phyloP scores from a whole-genome alignment of 352 stramenopile genomes.

The Achlya hypogyna region DNA sequence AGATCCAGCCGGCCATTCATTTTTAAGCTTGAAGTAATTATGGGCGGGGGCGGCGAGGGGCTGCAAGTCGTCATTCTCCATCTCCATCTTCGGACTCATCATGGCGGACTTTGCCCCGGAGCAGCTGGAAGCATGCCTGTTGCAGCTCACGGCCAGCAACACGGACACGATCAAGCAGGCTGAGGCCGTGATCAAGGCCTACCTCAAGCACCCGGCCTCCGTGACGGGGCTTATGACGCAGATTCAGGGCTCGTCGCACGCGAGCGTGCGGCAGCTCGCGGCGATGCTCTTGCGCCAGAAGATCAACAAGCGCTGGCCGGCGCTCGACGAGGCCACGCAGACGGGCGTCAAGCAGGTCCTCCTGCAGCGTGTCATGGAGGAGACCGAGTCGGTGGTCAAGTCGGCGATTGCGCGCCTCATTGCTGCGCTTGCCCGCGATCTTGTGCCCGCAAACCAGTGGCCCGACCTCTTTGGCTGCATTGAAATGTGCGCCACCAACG shows the following conservation, averaged over 20 bases:
- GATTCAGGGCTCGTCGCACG: constrained; percentile 65
- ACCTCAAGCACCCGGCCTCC: constrained; percentile 85
- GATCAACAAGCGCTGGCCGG: constrained; percentile 88
- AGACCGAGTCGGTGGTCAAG: constrained; percentile 84
- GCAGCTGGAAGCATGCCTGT: constrained; percentile 76
- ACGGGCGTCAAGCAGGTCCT: constrained; percentile 82
- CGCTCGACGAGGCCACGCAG: constrained; percentile 77
- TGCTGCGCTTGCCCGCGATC: constrained; percentile 67
- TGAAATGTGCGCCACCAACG: constrained; percentile 73
- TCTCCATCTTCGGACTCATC: neutral
- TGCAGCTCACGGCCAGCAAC: constrained; percentile 90
- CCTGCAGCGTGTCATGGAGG: constrained; percentile 69
- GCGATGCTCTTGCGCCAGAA: constrained; percentile 92
- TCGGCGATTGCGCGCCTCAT: constrained; percentile 79
- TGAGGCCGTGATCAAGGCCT: constrained; percentile 87
- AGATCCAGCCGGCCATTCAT: constrained; percentile 16
- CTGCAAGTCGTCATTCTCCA: constrained; percentile 13
- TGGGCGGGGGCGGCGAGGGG: neutral
- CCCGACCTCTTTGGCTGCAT: constrained; percentile 93
- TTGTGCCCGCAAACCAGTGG: constrained; percentile 73
- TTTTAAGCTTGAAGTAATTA: constrained; percentile 14
- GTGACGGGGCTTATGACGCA: constrained; percentile 86
- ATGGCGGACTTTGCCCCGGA: constrained; percentile 63
- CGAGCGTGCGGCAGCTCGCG: constrained; percentile 85
- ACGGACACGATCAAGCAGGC: constrained; percentile 93